Conservation (phyloP, 2,329 filamentous ascomycete species). For the Pezicula radicicola region DNA sequence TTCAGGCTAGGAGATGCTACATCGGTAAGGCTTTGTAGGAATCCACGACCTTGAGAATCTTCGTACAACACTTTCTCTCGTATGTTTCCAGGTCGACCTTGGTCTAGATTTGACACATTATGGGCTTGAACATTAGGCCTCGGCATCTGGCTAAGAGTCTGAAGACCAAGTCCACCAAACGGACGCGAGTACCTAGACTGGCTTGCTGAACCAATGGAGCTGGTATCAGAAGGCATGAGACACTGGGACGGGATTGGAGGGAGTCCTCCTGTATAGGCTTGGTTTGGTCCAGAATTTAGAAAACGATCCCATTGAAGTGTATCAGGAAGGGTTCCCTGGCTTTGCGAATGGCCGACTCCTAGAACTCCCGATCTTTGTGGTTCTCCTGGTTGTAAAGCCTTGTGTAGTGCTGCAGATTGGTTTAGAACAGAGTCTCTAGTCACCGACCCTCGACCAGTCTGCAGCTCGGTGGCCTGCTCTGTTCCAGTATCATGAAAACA, state of each 20-base stretch:
- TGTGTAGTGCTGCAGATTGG: neutral
- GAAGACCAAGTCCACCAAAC: constrained; percentile 23
- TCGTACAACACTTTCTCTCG: constrained; percentile 17
- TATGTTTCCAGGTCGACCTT: neutral
- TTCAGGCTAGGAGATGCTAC: constrained; percentile 21
- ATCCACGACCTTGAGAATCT: constrained; percentile 20
- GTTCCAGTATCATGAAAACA: constrained; percentile 43
- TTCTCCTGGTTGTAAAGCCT: neutral
- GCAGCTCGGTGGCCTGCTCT: constrained; percentile 3
- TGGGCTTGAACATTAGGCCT: constrained; percentile 8
- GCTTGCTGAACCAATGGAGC: constrained; percentile 22
- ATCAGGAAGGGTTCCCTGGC: constrained; percentile 17
- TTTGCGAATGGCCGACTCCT: constrained; percentile 3
- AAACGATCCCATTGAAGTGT: constrained; percentile 23
- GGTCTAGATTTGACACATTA: neutral
- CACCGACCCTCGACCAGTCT: constrained; percentile 7
- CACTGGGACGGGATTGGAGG: constrained; percentile 33
- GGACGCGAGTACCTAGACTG: constrained; percentile 20
- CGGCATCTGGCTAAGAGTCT: constrained; percentile 21
- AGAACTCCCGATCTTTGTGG: neutral
- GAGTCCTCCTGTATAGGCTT: constrained; percentile 13
- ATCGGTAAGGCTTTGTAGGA: constrained; percentile 26
- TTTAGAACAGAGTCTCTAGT: neutral
- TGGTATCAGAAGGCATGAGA: constrained; percentile 29
- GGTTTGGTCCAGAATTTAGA: constrained; percentile 18